Percentiles rank a stretch among this genome's conserved stretches.
phyloP scores from a whole-genome alignment of 2,329 filamentous ascomycete species.

The Cladorrhinum sp. region DNA sequence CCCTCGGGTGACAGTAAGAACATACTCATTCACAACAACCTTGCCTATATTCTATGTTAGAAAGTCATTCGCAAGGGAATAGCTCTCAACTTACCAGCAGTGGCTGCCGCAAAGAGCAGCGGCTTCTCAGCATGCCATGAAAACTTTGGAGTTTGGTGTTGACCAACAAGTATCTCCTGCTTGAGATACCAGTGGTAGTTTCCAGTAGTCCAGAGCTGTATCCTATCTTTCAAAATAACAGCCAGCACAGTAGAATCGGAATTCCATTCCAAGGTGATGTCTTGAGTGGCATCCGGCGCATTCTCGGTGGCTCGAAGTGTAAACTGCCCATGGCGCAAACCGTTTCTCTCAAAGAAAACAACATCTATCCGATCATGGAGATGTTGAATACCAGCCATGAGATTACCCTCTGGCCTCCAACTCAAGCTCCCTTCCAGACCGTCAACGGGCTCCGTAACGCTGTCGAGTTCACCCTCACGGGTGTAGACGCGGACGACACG shows the following conservation, averaged over 20 bases:
- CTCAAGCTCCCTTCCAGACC: conserved; percentile 82
- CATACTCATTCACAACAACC: conserved; percentile 62
- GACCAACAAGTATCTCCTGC: conserved; percentile 65
- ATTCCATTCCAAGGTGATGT: conserved; percentile 73
- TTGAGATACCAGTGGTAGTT: conserved; percentile 99
- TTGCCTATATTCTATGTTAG: conserved; percentile 35
- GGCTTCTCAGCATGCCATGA: conserved; percentile 86
- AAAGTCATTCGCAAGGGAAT: conserved; percentile 11
- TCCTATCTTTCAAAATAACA: conserved; percentile 66
- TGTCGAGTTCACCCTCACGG: conserved; percentile 84
- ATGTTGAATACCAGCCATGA: conserved; percentile 83
- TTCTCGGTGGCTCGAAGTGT: conserved; percentile 54
- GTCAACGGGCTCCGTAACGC: conserved; percentile 92
- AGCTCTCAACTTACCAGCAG: conserved; percentile 41
- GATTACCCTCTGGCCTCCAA: conserved; percentile 87
- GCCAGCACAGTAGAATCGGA: conserved; percentile 87
- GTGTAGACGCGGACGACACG: conserved; percentile 87
- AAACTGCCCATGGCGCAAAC: conserved; percentile 94
- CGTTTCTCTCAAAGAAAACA: conserved; percentile 95
- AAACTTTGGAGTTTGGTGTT: conserved; percentile 36
- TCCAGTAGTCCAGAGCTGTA: conserved; percentile 95
- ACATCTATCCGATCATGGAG: conserved; percentile 69
- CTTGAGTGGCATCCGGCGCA: conserved; percentile 15
- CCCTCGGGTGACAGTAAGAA: conserved; percentile 66
- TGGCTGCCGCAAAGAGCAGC: conserved; percentile 60